Conservation (phyloP, 2,329 filamentous ascomycete species). For the Exophiala oligosperma region DNA sequence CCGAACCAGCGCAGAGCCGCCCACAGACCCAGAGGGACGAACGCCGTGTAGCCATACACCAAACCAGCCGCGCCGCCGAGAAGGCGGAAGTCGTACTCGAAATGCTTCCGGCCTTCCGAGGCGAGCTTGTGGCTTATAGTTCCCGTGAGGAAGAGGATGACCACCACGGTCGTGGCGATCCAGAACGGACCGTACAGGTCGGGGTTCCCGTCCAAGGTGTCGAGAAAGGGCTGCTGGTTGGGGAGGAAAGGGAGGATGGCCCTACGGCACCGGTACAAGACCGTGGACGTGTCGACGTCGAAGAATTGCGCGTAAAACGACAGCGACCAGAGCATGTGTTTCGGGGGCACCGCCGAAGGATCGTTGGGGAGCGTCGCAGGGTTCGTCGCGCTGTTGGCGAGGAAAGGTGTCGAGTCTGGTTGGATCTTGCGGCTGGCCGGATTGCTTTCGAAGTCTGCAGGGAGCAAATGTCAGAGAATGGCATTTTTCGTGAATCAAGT, state of each 20-base stretch:
- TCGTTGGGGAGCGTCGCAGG: constrained; percentile 50
- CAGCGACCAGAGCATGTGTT: constrained; percentile 89
- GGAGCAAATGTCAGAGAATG: constrained; percentile 3
- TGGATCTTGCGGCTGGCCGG: constrained; percentile 51
- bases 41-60: constrained; percentile 90
- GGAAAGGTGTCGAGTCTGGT: constrained; percentile 52
- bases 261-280: constrained; percentile 81
- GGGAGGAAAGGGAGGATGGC: constrained; percentile 87
- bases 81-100: constrained; percentile 62
- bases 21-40: constrained; percentile 85
- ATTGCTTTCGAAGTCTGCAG: constrained; percentile 65
- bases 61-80: constrained; percentile 87
- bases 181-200: constrained; percentile 97
- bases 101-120: constrained; percentile 33
- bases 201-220: constrained; percentile 93
- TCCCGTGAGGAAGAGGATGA: constrained; percentile 92
- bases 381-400: constrained; percentile 52
- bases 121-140: constrained; percentile 91
- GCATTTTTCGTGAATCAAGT: not conserved
- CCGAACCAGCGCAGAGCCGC: constrained; percentile 91
- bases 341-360: constrained; percentile 55
- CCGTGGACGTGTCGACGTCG: constrained; percentile 91
- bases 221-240: constrained; percentile 82
- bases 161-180: constrained; percentile 96
- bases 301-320: constrained; percentile 98